Percentiles rank a stretch among this genome's conserved stretches.
These are phyloP conservation scores for Cynanchum wilfordii DNA, from an alignment of 257 asterid species.

Conservation along the genomic window DNA sequence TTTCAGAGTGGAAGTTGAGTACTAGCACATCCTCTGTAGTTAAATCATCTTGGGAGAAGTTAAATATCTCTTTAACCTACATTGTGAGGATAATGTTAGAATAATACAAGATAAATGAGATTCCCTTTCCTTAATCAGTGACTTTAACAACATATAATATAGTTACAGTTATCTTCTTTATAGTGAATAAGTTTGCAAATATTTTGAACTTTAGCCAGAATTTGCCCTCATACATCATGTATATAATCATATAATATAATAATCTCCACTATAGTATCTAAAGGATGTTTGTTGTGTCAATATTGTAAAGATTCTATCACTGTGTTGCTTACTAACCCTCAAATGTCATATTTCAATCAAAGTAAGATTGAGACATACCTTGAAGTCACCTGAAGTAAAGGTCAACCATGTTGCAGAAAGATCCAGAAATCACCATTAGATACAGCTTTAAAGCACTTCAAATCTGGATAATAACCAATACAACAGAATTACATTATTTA, in stretches of 20 bases:
- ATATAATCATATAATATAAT: not conserved
- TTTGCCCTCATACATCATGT: too few species aligned
- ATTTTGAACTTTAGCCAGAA: not conserved
- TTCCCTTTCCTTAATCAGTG: not conserved
- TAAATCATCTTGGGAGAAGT: slow-evolving; percentile 82
- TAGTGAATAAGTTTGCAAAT: not conserved
- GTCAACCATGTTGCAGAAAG: slow-evolving; percentile 16
- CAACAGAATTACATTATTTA: slow-evolving; percentile 14
- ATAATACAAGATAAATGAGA: not conserved
- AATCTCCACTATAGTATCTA: not conserved
- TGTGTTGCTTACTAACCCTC: not conserved
- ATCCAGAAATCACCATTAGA: slow-evolving; percentile 26
- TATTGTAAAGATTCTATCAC: not conserved
- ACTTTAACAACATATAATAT: not conserved
- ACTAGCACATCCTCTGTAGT: slow-evolving; percentile 81
- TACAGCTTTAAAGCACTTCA: slow-evolving; percentile 12
- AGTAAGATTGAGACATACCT: slow-evolving; percentile 18
- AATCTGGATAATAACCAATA: slow-evolving; percentile 15
- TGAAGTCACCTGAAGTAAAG: slow-evolving; percentile 22
- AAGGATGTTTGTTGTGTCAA: not conserved
- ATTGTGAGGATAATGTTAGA: not conserved
- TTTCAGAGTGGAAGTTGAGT: slow-evolving; percentile 62
- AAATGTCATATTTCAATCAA: not conserved
- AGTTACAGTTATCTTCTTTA: not conserved
- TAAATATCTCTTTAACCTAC: slow-evolving; percentile 79